Evolutionary conservation across 495 filamentous ascomycete species (phyloP).

Genomic region (Terfezia claveryi): DNA sequence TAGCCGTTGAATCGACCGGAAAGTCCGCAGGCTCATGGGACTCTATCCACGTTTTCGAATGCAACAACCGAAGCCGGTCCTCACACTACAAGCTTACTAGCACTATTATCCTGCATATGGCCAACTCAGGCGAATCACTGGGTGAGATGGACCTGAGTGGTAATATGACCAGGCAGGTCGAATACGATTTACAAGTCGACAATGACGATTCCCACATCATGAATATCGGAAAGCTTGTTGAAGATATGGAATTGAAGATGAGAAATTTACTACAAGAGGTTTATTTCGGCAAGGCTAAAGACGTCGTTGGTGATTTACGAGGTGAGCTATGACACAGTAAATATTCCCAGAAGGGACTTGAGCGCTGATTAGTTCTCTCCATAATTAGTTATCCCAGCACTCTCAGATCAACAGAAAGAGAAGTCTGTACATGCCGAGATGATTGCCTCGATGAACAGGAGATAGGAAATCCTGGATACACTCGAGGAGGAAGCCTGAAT

Average conservation of each 20-base stretch:
- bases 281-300: constrained; percentile 98
- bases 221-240: constrained; percentile 79
- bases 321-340: constrained; percentile 31
- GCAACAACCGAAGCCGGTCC: constrained; percentile 67
- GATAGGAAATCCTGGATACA: not conserved
- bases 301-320: constrained; percentile 91
- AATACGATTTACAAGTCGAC: constrained; percentile 70
- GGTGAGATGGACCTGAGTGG: constrained; percentile 85
- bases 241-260: constrained; percentile 99
- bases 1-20: constrained; percentile 40
- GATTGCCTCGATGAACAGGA: constrained; percentile 45
- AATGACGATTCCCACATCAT: constrained; percentile 84
- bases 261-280: constrained; percentile 95
- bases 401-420: constrained; percentile 72
- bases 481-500: too few relatives aligned
- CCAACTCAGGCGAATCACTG: constrained; percentile 44
- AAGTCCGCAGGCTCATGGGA: constrained; percentile 80
- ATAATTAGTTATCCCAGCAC: constrained; percentile 38
- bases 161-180: constrained; percentile 93
- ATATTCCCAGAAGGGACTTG: too few relatives aligned
- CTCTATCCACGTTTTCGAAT: constrained; percentile 96
- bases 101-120: constrained; percentile 81
- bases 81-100: constrained; percentile 95
- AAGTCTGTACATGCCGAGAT: constrained; percentile 75
- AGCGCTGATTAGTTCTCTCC: too few relatives aligned